Evolutionary conservation across 2,329 filamentous ascomycete genomes (phyloP).

Genomic region (Fusarium irregulare): DNA sequence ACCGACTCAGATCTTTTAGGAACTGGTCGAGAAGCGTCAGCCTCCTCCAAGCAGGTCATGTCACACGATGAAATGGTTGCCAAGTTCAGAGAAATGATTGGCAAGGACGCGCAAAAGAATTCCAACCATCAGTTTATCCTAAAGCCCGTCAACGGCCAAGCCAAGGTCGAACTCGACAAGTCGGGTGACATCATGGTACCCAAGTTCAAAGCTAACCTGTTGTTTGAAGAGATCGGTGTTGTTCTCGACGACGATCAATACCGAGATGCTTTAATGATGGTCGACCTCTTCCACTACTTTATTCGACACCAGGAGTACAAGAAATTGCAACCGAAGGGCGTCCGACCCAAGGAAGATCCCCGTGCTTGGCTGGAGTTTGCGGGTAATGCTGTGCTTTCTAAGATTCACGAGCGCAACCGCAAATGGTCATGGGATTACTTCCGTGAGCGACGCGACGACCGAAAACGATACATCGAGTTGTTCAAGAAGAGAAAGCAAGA

Average conservation of each 20-base stretch:
- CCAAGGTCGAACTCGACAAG: slow-evolving; percentile 95
- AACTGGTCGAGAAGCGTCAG: slow-evolving; percentile 75
- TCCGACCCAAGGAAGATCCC: slow-evolving; percentile 87
- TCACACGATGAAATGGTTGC: slow-evolving; percentile 81
- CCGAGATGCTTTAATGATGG: slow-evolving; percentile 95
- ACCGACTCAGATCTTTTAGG: slow-evolving; percentile 89
- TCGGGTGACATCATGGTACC: slow-evolving; percentile 81
- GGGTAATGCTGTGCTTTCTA: slow-evolving; percentile 85
- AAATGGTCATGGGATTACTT: slow-evolving; percentile 98
- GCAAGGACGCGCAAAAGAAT: slow-evolving; percentile 70
- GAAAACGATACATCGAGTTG: slow-evolving; percentile 86
- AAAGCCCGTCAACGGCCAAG: slow-evolving; percentile 93
- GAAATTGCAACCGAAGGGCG: slow-evolving; percentile 84
- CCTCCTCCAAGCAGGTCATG: slow-evolving; percentile 63
- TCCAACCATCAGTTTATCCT: slow-evolving; percentile 89
- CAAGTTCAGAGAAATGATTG: slow-evolving; percentile 83
- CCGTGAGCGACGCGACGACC: slow-evolving; percentile 89
- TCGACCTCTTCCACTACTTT: slow-evolving; percentile 98
- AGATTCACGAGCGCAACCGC: slow-evolving; percentile 94
- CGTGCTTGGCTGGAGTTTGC: slow-evolving; percentile 94
- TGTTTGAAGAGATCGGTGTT: slow-evolving; percentile 98
- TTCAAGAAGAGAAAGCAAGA: slow-evolving; percentile 94
- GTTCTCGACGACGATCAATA: slow-evolving; percentile 99
- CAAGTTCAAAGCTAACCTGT: slow-evolving; percentile 87
- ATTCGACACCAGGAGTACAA: slow-evolving; percentile 98